Base-by-base conservation (phyloP, 352 stramenopile species). In the Phytophthora sp. region DNA sequence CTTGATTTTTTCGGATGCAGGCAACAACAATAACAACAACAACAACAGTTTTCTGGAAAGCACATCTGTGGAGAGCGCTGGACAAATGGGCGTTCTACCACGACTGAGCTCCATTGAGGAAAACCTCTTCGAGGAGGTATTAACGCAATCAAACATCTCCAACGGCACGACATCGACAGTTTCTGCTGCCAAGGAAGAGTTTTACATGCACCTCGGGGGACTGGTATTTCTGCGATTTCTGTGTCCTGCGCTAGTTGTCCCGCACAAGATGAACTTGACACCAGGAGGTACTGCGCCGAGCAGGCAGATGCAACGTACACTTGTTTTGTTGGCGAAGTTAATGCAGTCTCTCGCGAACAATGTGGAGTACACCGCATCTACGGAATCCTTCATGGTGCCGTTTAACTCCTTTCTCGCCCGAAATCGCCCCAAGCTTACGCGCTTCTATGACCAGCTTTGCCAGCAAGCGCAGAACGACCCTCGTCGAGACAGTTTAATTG, bases 271-370 rank as follows among this genome's bases (percentile, higher is more conserved):
- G 66, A 70, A 76, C 9, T 58, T 95, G 41, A 89, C 83, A 7
- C 83, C 79, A 1, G 63, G 74, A 24, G 74, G 52, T 11, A 46
- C 51, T 13, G 21, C 72, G 5, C 83, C 84, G 12, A 66, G 62
- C 23, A 84, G 82, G 44, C 53, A 74, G 17, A 75, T 88, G 48
- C 82, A 88, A 30, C 84, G 86, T 18, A 84, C 82, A 13, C 69
- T 92, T 41, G 79, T 95, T 52, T 70, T 95, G 20, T 61, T 92
- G 8, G 86, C 86, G 18, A 95, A 95, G 49, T 52, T 95, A 26
- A 82, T 95, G 54, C 86, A 95, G 71, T 87, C 79, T 49, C 69
- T 95, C 6, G 84, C 86, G 11, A 95, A 93, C 61, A 89, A 91
- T 34, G 79, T 84, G 31, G 82, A 92, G 51, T 92, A 89, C 44